Conservation (phyloP, 2,329 filamentous ascomycete species). For the Fonsecaea monophora region DNA sequence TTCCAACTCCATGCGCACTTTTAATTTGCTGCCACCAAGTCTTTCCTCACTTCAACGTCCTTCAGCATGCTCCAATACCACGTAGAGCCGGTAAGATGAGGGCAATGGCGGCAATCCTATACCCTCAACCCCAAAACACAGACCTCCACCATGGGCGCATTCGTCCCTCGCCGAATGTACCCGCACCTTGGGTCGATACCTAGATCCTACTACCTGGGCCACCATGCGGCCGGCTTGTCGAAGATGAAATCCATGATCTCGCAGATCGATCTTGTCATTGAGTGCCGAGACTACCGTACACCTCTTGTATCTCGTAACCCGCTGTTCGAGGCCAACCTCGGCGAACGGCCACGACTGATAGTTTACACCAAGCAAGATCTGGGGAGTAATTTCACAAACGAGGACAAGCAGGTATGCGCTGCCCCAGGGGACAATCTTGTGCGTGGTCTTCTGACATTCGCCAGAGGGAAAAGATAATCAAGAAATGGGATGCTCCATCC, state of each 20-base stretch:
- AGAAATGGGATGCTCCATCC: slow-evolving; percentile 61
- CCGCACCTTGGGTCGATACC: slow-evolving; percentile 76
- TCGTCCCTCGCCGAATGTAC: slow-evolving; percentile 77
- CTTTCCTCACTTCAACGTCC: not conserved
- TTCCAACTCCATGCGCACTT: not conserved
- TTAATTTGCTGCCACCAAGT: not conserved
- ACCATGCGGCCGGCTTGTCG: slow-evolving; percentile 80
- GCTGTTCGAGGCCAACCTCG: slow-evolving; percentile 78
- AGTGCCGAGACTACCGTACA: slow-evolving; percentile 92
- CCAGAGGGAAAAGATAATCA: slow-evolving; percentile 60
- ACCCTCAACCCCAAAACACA: not conserved
- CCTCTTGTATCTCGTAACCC: slow-evolving; percentile 91
- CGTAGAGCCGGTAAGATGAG: not conserved
- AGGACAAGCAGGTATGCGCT: slow-evolving; percentile 42
- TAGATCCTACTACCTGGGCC: slow-evolving; percentile 91
- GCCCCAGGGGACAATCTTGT: not conserved
- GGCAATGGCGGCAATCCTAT: slow-evolving; percentile 20
- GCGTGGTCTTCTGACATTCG: slow-evolving; percentile 7
- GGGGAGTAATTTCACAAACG: slow-evolving; percentile 55
- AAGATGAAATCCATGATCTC: slow-evolving; percentile 83
- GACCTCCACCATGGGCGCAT: slow-evolving; percentile 51
- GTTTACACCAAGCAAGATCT: slow-evolving; percentile 93
- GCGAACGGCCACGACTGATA: slow-evolving; percentile 75
- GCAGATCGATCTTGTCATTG: slow-evolving; percentile 84
- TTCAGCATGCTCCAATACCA: not conserved